These are phyloP conservation scores for Claviceps sorghi DNA, from an alignment of 2,329 filamentous ascomycete species.

Conservation along the genomic window DNA sequence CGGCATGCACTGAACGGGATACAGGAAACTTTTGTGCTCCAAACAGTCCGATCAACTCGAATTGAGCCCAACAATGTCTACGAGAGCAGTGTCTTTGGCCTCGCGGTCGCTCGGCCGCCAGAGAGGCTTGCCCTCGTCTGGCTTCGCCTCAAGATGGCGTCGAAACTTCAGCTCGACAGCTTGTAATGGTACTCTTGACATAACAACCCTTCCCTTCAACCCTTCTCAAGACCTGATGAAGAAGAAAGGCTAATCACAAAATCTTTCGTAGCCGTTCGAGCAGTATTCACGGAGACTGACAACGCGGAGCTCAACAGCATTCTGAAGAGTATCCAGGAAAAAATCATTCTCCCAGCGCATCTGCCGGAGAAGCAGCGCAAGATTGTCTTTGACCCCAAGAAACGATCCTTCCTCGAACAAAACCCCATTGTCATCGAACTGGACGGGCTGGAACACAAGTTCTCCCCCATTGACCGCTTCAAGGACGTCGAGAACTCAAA, in stretches of 20 bases:
- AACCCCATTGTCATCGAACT: slow-evolving; percentile 46
- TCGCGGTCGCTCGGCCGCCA: slow-evolving; percentile 12
- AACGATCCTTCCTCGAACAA: slow-evolving; percentile 32
- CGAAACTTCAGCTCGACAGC: slow-evolving; percentile 19
- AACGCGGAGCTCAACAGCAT: slow-evolving; percentile 37
- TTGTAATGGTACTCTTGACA: slow-evolving; percentile 12
- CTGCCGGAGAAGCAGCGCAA: slow-evolving; percentile 38
- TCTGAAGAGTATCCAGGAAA: slow-evolving; percentile 38
- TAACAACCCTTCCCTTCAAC: too few relatives aligned
- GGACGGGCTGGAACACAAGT: slow-evolving; percentile 39
- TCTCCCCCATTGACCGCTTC: slow-evolving; percentile 30
- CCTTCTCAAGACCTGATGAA: not conserved
- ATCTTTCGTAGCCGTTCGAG: slow-evolving; percentile 15
- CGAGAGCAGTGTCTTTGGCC: slow-evolving; percentile 12
- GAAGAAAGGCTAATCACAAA: slow-evolving; percentile 6
- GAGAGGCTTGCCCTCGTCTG: not conserved
- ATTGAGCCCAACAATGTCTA: slow-evolving; percentile 8
- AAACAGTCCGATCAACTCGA: not conserved
- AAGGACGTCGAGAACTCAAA: slow-evolving; percentile 29
- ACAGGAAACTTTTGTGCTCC: slow-evolving; percentile 8
- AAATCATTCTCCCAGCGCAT: slow-evolving; percentile 47
- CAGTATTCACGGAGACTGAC: slow-evolving; percentile 36
- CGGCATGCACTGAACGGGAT: not conserved
- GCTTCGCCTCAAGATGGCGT: not conserved
- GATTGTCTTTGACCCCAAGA: slow-evolving; percentile 33